Conservation (phyloP, 352 stramenopile species). For the Phytophthora pluvialis region DNA sequence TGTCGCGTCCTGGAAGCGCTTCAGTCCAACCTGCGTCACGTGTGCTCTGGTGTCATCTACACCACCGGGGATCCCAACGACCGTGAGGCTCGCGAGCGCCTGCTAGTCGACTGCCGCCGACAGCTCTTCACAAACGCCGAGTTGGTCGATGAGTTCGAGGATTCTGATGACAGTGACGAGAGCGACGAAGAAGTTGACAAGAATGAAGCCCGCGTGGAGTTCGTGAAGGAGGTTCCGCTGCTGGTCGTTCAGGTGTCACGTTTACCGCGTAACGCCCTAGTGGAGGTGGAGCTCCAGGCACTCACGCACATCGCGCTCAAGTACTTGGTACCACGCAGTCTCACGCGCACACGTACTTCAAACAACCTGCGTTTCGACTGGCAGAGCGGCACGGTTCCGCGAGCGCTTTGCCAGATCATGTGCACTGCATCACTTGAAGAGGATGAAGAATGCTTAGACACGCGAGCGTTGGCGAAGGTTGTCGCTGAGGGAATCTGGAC, state of each 20-base stretch:
- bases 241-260: constrained; percentile 72
- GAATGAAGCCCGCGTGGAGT: constrained; percentile 42
- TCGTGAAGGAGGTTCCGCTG: constrained; percentile 60
- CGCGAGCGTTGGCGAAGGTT: constrained; percentile 29
- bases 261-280: constrained; percentile 69
- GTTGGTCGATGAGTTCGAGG: constrained; percentile 62
- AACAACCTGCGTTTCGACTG: constrained; percentile 33
- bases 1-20: constrained; percentile 75
- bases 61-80: constrained; percentile 45
- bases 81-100: constrained; percentile 28
- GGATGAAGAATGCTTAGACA: constrained; percentile 7
- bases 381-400: constrained; percentile 48
- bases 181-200: constrained; percentile 85
- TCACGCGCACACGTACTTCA: constrained; percentile 2
- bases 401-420: constrained; percentile 61
- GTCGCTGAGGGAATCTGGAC: constrained; percentile 32
- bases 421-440: constrained; percentile 38
- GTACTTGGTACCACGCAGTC: constrained; percentile 44
- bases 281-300: constrained; percentile 81
- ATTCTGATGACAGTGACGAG: constrained; percentile 69
- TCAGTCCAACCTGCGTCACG: constrained; percentile 81
- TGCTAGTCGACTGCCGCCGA: constrained; percentile 31
- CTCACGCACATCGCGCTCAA: constrained; percentile 73
- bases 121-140: constrained; percentile 49
- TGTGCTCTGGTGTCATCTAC: constrained; percentile 74